Percentiles rank a stretch among this genome's conserved stretches.
phyloP scores from a whole-genome alignment of 176 grass and related monocot genomes.

The Aegilops longissima region DNA sequence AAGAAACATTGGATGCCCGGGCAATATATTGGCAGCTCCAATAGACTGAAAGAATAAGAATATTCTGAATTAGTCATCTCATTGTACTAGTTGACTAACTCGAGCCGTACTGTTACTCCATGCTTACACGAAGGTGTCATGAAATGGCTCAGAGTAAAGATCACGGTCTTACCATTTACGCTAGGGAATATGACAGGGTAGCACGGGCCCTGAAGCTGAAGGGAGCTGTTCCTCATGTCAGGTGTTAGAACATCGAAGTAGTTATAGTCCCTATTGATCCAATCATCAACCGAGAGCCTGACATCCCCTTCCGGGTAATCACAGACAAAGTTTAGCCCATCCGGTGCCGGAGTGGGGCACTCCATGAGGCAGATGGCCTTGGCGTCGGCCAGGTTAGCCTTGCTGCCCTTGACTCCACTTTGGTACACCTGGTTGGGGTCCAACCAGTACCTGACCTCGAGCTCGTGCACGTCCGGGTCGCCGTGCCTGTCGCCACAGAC shows the following conservation, averaged over 20 bases:
- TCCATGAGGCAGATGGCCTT: constrained; percentile 96
- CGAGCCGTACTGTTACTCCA: not conserved
- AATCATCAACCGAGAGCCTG: constrained; percentile 75
- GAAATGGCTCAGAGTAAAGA: not conserved
- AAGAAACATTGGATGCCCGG: constrained; percentile 81
- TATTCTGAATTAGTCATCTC: not conserved
- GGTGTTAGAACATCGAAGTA: constrained; percentile 92
- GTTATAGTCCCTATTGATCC: constrained; percentile 97
- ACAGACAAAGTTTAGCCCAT: constrained; percentile 83
- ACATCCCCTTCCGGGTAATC: constrained; percentile 97
- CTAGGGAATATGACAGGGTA: constrained; percentile 98
- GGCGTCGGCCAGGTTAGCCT: constrained; percentile 70
- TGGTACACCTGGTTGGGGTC: constrained; percentile 96
- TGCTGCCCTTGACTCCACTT: constrained; percentile 74
- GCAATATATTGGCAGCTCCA: constrained; percentile 99
- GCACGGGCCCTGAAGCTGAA: constrained; percentile 95
- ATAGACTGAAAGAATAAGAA: constrained; percentile 54
- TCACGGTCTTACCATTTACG: constrained; percentile 57
- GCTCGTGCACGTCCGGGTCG: constrained; percentile 63
- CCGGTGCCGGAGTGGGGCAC: constrained; percentile 67
- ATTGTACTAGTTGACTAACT: not conserved
- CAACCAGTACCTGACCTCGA: constrained; percentile 87
- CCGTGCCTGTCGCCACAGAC: constrained; percentile 72
- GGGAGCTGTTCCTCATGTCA: constrained; percentile 90
- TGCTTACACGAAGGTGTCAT: not conserved